Base-by-base conservation (phyloP, 169 alveolate genomes). In the Eimeria zaria region DNA sequence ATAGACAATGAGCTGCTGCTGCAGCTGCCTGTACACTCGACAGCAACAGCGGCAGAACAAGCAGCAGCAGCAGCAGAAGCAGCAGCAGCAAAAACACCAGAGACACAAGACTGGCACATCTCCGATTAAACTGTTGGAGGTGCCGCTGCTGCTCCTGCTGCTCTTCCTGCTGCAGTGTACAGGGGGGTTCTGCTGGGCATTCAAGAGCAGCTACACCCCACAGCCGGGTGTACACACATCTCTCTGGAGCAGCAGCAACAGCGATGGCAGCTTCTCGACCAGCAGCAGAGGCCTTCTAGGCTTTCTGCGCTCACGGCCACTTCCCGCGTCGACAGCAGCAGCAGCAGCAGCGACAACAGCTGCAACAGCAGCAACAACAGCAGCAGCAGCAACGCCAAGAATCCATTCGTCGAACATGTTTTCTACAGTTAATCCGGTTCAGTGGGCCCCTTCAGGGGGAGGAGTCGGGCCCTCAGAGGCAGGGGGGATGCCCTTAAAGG, bases 161-260 rank as follows among this genome's bases (percentile, higher is more conserved):
- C 78, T 67, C 39, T 20, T 67, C 44, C 78, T 73, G 53, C 84
- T n/a, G 84, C 84, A n/a, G 84, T 39, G 27, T 9, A 22, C 74
- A 24, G 74, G 55, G 51, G 55, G 22, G 20, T 73, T 20, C 84
- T 73, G 84, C 84, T 73, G 84, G 84, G 39, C 53, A 39, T 7
- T 73, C 84, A 73, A 46, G 16, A 39, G 84, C 55, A 73, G 33
- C 84, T 33, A n/a, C 84, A 27, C 7, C 51, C 51, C 51, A 73
- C 55, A 33, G 20, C 51, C 22, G 7, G 51, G 51, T 39, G n/a
- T 39, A 73, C 51, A 20, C 51, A 73, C 84, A 20, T 46, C 84
- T 73, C 83, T 20, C 44, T 7, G 83, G 4, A 73, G 83, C 83
- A 73, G 83, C 83, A 73, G 83, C 83, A 73, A 20, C 83, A 73